Evolutionary conservation across 306 rosid species (phyloP), one percentile per base, ranked within the genome.

Genomic region (Cucurbita ficifolia): DNA sequence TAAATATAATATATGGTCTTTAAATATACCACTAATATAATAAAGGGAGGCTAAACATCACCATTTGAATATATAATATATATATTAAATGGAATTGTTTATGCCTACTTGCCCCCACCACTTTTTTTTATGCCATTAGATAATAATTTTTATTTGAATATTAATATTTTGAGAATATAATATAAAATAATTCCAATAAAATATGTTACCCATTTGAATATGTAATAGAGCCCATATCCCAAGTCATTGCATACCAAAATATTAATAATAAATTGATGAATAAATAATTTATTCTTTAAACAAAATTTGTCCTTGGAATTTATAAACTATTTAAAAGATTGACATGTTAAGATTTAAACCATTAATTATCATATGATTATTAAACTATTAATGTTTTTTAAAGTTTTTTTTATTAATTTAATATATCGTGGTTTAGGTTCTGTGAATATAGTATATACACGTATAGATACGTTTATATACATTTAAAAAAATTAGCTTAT

Each of bases 41-140:
- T 22, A 6, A 45, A 39, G 57, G 21, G 43, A 48, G 40, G 73
- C 57, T 39, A 45, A 61, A 69, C 13, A 69, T 69, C 57, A 29
- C 56, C 40, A 46, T 45, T 65, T 40, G 19, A 65, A 68, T 68
- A 4, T 24, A 24, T 29, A 22, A 22, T 22, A 0, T 22, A 22
- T 68, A 46, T 22, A 22, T 13, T 22, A 68, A 67, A 22, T 68
- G 42, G n/a, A 42, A 21, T 67, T 46, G 17, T 68, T 69, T 69
- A 69, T 48, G 42, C 16, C 73, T 21, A 69, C 73, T 69, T 69
- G 73, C 11, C 56, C 56, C 73, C 57, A 48, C 56, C 57, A 69
- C 53, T 13, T 5, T 49, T 48, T 14, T 49, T 49, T 11, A 8
- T 42, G 2, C 42, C 42, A 46, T 48, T 22, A 69, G 13, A 69